A percentile compares a stretch with the other conserved stretches of the same genome.
Conservation (phyloP, 371 early-diverging fungal genomes). For the Mortierella sp. region DNA sequence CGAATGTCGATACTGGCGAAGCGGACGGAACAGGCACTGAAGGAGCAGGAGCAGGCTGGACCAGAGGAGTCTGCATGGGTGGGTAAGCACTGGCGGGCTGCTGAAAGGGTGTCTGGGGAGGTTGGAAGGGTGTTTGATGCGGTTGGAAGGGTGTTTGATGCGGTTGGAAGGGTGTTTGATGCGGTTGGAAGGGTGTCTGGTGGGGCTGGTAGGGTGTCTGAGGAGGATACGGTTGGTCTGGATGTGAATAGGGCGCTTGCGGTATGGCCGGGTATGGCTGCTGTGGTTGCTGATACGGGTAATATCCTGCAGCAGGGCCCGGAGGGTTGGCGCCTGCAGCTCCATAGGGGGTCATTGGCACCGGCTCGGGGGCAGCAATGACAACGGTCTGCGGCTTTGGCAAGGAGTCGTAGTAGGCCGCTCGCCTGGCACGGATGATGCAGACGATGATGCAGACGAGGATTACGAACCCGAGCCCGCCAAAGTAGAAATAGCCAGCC, state of each 20-base stretch:
- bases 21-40: too few relatives aligned
- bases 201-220: not conserved
- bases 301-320: too few relatives aligned
- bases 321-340: too few relatives aligned
- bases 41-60: constrained; percentile 3
- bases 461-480: constrained; percentile 5
- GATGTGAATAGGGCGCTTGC: not conserved
- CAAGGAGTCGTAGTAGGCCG: not conserved
- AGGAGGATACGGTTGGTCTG: not conserved
- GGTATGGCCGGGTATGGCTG: constrained; percentile 2
- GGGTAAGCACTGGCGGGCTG: not conserved
- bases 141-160: too few relatives aligned
- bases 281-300: not conserved
- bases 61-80: not conserved
- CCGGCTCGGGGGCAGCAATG: not conserved
- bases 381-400: constrained; percentile 2
- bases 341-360: not conserved
- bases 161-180: not conserved
- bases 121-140: not conserved
- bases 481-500: constrained; percentile 6
- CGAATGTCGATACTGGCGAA: not conserved
- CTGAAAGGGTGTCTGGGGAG: not conserved
- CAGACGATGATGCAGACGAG: constrained; percentile 16
- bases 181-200: not conserved
- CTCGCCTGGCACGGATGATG: constrained; percentile 18